These are phyloP conservation scores for Epichloe coenophiala DNA, from an alignment of 2,329 filamentous ascomycete genomes.

Conservation along the genomic window DNA sequence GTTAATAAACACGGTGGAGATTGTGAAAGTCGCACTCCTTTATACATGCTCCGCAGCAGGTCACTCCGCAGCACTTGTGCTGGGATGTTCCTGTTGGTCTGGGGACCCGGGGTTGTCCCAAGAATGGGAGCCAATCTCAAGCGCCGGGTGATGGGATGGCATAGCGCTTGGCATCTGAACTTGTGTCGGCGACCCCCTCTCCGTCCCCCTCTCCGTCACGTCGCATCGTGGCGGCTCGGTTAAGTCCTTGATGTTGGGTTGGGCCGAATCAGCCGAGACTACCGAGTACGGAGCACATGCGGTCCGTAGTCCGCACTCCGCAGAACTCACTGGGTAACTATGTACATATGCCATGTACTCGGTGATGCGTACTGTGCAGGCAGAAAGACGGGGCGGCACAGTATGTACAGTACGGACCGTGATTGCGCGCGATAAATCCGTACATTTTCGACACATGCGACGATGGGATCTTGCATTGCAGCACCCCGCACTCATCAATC, in stretches of 20 bases:
- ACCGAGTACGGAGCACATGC: no score
- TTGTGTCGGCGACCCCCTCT: neutral
- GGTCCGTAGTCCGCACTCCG: no score
- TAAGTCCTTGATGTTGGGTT: neutral
- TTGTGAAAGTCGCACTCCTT: no score
- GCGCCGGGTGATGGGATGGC: neutral
- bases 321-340: no score
- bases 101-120: neutral
- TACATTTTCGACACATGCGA: neutral
- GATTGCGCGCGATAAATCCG: no score
- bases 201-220: neutral
- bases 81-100: no score
- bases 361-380: neutral
- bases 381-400: neutral
- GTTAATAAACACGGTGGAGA: no score
- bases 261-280: neutral
- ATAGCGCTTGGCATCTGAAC: slow-evolving; percentile 1
- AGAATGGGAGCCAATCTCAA: neutral
- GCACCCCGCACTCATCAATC: neutral
- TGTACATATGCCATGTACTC: no score
- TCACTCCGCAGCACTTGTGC: no score
- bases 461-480: neutral
- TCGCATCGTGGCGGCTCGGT: neutral
- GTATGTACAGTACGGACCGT: neutral
- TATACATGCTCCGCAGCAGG: no score